Conservation (phyloP, 805 yeast species). For the Maudiozyma barnettii region DNA sequence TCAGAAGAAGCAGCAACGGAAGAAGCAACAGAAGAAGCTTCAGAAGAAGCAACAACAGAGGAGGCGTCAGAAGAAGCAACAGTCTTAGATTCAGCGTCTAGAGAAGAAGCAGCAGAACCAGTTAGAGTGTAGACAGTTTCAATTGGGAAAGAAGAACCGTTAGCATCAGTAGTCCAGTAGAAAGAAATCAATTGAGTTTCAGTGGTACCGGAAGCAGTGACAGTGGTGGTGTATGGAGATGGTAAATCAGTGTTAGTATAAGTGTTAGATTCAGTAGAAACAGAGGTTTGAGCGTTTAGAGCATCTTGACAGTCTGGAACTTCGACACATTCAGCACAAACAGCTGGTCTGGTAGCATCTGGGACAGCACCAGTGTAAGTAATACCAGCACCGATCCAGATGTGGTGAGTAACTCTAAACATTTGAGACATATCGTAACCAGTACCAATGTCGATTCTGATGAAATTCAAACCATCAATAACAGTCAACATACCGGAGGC, state of each 20-base stretch:
- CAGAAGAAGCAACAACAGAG: neutral
- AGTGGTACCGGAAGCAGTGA: neutral
- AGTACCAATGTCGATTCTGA: slow-evolving; percentile 5
- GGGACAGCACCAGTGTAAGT: slow-evolving; percentile 1
- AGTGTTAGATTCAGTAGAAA: slow-evolving; percentile 1
- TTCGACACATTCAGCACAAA: slow-evolving; percentile 2
- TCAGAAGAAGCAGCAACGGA: neutral
- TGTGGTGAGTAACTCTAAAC: neutral
- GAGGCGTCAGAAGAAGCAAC: slow-evolving; percentile 1
- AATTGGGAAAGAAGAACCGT: neutral
- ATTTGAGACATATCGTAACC: slow-evolving; percentile 4
- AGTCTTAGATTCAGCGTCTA: neutral
- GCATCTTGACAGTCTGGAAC: slow-evolving; percentile 1
- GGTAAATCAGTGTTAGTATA: slow-evolving; percentile 1
- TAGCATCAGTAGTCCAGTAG: slow-evolving; percentile 1
- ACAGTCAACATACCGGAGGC: slow-evolving; percentile 8
- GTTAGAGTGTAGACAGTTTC: slow-evolving; percentile 2
- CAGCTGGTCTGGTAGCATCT: slow-evolving; percentile 1
- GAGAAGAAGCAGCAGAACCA: neutral
- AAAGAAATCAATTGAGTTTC: slow-evolving; percentile 3
- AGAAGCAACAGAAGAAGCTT: neutral
- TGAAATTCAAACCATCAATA: neutral
- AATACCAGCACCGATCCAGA: slow-evolving; percentile 1
- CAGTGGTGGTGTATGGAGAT: slow-evolving; percentile 6
- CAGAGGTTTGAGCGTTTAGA: neutral